phyloP scores from a whole-genome alignment of 345 rosid species.

The Draba incana region DNA sequence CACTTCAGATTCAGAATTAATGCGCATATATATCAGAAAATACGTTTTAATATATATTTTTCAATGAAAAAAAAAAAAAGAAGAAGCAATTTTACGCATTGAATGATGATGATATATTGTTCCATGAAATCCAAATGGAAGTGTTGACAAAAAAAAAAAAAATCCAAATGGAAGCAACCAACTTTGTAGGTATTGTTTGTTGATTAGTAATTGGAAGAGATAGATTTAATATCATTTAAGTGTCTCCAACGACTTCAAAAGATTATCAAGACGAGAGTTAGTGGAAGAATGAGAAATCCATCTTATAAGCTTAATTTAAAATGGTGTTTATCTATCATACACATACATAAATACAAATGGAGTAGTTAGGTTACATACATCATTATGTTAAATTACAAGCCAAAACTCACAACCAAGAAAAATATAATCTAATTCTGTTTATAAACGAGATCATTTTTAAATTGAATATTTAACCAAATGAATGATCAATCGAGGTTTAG shows the following conservation, averaged over 20 bases:
- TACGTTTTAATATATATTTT: background rate
- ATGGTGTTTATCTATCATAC: background rate
- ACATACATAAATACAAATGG: slow-evolving; percentile 12
- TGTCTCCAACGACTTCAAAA: slow-evolving; percentile 34
- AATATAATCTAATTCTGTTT: background rate
- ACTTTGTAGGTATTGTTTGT: slow-evolving; percentile 33
- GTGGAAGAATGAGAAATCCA: slow-evolving; percentile 27
- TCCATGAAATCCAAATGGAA: slow-evolving; percentile 36
- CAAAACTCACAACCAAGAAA: slow-evolving; percentile 7
- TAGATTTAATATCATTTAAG: slow-evolving; percentile 11
- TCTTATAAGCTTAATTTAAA: slow-evolving; percentile 6
- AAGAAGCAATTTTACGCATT: slow-evolving; percentile 36
- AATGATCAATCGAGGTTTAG: background rate
- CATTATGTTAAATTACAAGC: slow-evolving; percentile 25
- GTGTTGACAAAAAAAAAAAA: no score
- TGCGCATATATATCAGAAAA: slow-evolving; percentile 20
- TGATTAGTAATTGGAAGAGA: slow-evolving; percentile 33
- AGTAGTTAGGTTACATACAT: slow-evolving; percentile 33
- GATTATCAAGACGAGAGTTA: slow-evolving; percentile 30
- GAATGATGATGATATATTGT: slow-evolving; percentile 29
- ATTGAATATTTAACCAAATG: background rate
- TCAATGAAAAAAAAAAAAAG: slow-evolving; percentile 7
- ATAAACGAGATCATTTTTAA: background rate
- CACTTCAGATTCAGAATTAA: slow-evolving; percentile 16
- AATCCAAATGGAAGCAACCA: slow-evolving; percentile 41